phyloP scores from a whole-genome alignment of 805 yeast genomes.

The Wickerhamomyces canadensis region DNA sequence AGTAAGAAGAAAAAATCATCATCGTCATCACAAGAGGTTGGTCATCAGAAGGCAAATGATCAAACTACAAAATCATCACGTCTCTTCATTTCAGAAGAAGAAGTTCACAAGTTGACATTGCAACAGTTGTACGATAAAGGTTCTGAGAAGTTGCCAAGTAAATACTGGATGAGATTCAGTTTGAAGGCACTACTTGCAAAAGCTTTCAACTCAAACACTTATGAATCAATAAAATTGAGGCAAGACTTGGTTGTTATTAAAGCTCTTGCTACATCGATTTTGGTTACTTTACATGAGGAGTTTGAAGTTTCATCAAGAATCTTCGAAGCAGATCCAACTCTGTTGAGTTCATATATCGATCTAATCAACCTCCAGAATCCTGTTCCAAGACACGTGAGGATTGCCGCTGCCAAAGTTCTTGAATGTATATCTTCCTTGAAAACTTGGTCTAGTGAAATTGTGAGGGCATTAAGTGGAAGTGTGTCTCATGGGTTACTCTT shows the following conservation, averaged over 20 bases:
- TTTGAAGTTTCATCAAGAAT: conserved; percentile 58
- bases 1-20: conserved; percentile 16
- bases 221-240: conserved; percentile 50
- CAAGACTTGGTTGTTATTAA: conserved; percentile 56
- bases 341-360: conserved; percentile 64
- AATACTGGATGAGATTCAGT: conserved; percentile 59
- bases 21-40: too few relatives aligned
- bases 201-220: conserved; percentile 56
- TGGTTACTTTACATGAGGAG: conserved; percentile 50
- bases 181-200: conserved; percentile 61
- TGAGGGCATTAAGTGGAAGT: conserved; percentile 77
- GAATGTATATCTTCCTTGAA: conserved; percentile 64
- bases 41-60: conserved; percentile 3
- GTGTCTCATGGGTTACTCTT: conserved; percentile 80
- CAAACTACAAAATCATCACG: conserved; percentile 40
- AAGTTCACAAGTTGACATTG: conserved; percentile 45
- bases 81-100: conserved; percentile 48
- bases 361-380: conserved; percentile 61
- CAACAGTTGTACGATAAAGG: conserved; percentile 66
- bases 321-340: conserved; percentile 67
- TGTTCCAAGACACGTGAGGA: conserved; percentile 47
- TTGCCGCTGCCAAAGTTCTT: conserved; percentile 60
- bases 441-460: conserved; percentile 69
- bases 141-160: conserved; percentile 48
- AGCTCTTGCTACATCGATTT: conserved; percentile 60